phyloP scores from a whole-genome alignment of 2,329 filamentous ascomycete species.

The Grosmannia serpens region DNA sequence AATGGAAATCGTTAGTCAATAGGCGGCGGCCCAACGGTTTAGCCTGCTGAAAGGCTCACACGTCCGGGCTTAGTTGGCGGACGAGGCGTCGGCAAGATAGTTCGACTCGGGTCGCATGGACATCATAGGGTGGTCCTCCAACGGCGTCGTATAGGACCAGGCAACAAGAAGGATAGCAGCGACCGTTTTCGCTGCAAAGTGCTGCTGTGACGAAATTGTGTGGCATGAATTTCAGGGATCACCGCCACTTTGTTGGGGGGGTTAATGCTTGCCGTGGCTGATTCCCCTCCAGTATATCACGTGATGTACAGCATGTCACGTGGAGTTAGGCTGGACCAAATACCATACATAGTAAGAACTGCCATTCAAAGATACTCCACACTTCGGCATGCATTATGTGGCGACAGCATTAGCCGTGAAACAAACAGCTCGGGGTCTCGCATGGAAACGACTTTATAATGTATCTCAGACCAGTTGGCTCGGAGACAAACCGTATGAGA shows the following conservation, averaged over 20 bases:
- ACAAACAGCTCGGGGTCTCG: too few relatives aligned
- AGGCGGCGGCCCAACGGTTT: background rate
- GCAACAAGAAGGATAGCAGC: background rate
- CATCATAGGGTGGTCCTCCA: background rate
- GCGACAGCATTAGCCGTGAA: too few relatives aligned
- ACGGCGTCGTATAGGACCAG: background rate
- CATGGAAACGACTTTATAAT: too few relatives aligned
- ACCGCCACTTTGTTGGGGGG: slow-evolving; percentile 3
- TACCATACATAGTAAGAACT: too few relatives aligned
- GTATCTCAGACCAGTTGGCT: too few relatives aligned
- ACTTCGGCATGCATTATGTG: too few relatives aligned
- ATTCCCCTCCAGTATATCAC: background rate
- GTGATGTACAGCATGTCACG: background rate
- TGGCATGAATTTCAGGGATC: background rate
- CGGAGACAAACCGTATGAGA: too few relatives aligned
- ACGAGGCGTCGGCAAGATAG: background rate
- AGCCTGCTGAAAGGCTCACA: background rate
- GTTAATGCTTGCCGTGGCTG: background rate
- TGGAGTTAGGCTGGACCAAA: background rate
- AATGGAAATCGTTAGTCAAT: background rate
- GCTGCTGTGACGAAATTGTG: background rate
- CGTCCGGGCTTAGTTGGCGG: background rate
- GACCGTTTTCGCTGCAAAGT: background rate
- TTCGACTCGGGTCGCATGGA: background rate
- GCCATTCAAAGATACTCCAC: too few relatives aligned